These are phyloP conservation scores for Trypanosomatidae sp. DNA, from an alignment of 208 protist genomes.

Conservation along the genomic window DNA sequence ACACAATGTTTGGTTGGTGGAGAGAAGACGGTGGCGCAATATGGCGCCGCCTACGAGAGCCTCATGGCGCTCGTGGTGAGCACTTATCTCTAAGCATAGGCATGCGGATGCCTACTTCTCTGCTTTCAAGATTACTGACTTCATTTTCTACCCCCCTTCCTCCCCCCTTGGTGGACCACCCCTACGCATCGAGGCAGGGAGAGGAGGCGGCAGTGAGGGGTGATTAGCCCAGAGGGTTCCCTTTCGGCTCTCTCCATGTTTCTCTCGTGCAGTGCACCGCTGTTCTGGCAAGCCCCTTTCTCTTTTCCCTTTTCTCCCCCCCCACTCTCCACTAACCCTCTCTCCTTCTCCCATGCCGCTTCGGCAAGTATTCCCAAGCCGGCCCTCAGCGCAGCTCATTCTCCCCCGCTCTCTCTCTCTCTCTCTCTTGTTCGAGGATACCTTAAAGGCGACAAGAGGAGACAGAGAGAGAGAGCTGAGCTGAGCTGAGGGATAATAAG, in stretches of 20 bases:
- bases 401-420: too few relatives aligned
- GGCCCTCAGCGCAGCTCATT: not conserved
- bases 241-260: not conserved
- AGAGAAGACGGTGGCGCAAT: not conserved
- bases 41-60: slow-evolving; percentile 15
- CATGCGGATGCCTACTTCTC: not conserved
- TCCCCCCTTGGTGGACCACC: not conserved
- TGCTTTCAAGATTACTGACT: not conserved
- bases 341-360: not conserved
- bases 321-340: not conserved
- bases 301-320: not conserved
- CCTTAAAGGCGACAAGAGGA: not conserved
- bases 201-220: not conserved
- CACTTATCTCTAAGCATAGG: slow-evolving; percentile 12
- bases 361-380: not conserved
- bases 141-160: not conserved
- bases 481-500: not conserved
- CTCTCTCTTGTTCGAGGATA: not conserved
- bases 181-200: not conserved
- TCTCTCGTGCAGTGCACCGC: not conserved
- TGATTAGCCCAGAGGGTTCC: not conserved
- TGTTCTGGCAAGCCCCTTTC: not conserved
- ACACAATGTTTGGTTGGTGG: not conserved
- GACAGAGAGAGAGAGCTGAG: not conserved
- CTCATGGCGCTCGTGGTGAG: slow-evolving; percentile 29